A percentile compares a stretch with the other conserved stretches of the same genome.
These are phyloP conservation scores for Lodderomyces beijingensis DNA, from an alignment of 1,139 yeast genomes.

Conservation along the genomic window DNA sequence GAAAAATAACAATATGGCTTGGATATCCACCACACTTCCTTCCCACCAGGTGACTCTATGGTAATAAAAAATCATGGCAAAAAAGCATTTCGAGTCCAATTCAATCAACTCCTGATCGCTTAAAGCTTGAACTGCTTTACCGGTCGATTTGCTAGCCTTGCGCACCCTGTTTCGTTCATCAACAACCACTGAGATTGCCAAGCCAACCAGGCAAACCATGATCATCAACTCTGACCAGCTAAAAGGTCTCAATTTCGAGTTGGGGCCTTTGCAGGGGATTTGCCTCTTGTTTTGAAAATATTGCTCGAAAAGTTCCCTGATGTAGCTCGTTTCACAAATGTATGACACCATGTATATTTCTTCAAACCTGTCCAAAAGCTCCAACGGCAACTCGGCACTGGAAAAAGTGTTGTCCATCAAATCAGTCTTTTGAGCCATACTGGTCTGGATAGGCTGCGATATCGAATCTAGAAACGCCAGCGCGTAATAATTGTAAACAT, in stretches of 20 bases:
- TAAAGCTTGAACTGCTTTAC: slow-evolving; percentile 3
- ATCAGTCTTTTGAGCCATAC: slow-evolving; percentile 7
- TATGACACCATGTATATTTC: slow-evolving; percentile 6
- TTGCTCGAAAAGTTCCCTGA: slow-evolving; percentile 6
- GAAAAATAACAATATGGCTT: slow-evolving; percentile 43
- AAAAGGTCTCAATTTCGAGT: slow-evolving; percentile 14
- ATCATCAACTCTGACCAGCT: slow-evolving; percentile 9
- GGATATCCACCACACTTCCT: slow-evolving; percentile 48
- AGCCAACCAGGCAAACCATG: slow-evolving; percentile 7
- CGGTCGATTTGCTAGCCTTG: slow-evolving; percentile 2
- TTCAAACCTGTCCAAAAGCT: slow-evolving; percentile 7
- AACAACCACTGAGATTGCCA: slow-evolving; percentile 7
- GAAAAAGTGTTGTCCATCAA: slow-evolving; percentile 8
- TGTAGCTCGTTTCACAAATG: slow-evolving; percentile 7
- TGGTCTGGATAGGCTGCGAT: slow-evolving; percentile 9
- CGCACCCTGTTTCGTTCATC: slow-evolving; percentile 8
- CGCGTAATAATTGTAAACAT: slow-evolving; percentile 8
- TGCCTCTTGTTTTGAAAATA: slow-evolving; percentile 5
- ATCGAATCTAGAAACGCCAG: slow-evolving; percentile 10
- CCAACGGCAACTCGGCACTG: slow-evolving; percentile 6
- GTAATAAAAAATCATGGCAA: slow-evolving; percentile 43
- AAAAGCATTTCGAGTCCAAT: slow-evolving; percentile 24
- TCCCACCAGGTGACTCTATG: slow-evolving; percentile 41
- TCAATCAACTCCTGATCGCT: slow-evolving; percentile 15
- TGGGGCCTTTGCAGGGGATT: slow-evolving; percentile 2